Evolutionary conservation across 1,284 basidiomycete species (phyloP), one percentile per base, ranked within the genome.

Genomic region (Leccinum griseonigrum): DNA sequence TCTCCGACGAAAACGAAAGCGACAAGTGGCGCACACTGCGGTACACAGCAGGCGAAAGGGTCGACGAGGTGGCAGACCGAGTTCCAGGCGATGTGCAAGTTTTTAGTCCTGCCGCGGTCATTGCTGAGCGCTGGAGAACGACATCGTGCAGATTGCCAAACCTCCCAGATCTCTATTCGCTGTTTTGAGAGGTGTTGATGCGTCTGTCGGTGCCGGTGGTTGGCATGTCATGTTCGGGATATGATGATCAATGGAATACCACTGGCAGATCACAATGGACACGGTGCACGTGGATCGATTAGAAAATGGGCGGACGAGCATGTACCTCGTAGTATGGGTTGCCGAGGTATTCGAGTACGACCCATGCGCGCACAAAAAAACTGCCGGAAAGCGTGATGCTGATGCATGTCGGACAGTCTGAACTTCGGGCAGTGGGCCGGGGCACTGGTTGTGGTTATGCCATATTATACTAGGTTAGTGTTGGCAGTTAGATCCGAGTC

Each of bases 141-240:
- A 94, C 70, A 85, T 96, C 4, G 85, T 92, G 7, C 91, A 95
- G 75, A 85, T 96, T n/a, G 94, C 95, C 6, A 91, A 87, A 22
- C 74, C 75, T 97, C 56, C 94, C 94, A 3, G 92, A 95, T 66
- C 76, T 97, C 64, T 97, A 96, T 74, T 22, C 88, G 90, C 63
- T 90, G 96, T 1, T 97, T 97, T 70, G 94, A 96, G 76, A 78
- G 94, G 62, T 96, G 94, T 71, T 96, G 72, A 76, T 48, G 14
- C 36, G 68, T 85, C 88, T 90, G 46, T 57, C 34, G 29, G 34
- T 1, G 58, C 16, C 5, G 11, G 46, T 2, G 43, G 54, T 57
- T 40, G 29, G 22, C 22, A 22, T 2, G 10, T 50, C 36, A 50
- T 53, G 34, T 38, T 54, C 26, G 2, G 13, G 34, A 16, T 1